Percentiles rank a stretch among this genome's conserved stretches.
phyloP scores from a whole-genome alignment of 2,329 filamentous ascomycete species.

The Calonectria hawksworthii region DNA sequence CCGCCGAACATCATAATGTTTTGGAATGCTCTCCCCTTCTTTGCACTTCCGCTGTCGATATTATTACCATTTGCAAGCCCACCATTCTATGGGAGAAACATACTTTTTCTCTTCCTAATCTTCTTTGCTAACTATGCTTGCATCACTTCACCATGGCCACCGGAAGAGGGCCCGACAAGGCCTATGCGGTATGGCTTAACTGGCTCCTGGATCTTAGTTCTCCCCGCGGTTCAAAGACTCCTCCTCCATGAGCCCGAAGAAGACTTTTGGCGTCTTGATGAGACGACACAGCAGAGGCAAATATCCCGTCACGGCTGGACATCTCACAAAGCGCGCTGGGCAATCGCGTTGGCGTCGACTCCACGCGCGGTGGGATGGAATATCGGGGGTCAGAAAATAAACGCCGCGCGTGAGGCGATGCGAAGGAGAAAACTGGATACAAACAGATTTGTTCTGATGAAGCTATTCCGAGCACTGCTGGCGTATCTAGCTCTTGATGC shows the following conservation, averaged over 20 bases:
- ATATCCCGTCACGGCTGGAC: slow-evolving; percentile 12
- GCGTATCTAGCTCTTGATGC: slow-evolving; percentile 24
- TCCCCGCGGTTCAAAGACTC: slow-evolving; percentile 28
- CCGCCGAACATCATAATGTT: background rate
- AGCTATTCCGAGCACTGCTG: background rate
- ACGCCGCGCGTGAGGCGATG: background rate
- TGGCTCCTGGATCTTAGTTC: slow-evolving; percentile 31
- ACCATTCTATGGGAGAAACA: slow-evolving; percentile 18
- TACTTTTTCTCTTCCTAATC: slow-evolving; percentile 21
- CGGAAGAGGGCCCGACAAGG: slow-evolving; percentile 19
- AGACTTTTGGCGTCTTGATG: slow-evolving; percentile 26
- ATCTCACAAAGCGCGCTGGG: slow-evolving; percentile 27
- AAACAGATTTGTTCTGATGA: background rate
- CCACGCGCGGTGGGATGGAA: slow-evolving; percentile 35
- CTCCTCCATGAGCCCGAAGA: slow-evolving; percentile 26
- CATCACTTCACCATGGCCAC: slow-evolving; percentile 29
- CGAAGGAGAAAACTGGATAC: background rate
- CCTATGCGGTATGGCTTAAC: slow-evolving; percentile 32
- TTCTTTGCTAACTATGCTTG: slow-evolving; percentile 12
- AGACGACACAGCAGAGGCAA: slow-evolving; percentile 4
- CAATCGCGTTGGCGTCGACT: slow-evolving; percentile 6
- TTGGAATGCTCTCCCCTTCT: slow-evolving; percentile 6
- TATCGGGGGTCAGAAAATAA: slow-evolving; percentile 20
- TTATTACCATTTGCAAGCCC: slow-evolving; percentile 14
- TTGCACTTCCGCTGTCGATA: slow-evolving; percentile 14